A percentile compares a stretch with the other conserved stretches of the same genome.
phyloP scores from a whole-genome alignment of 2,329 filamentous ascomycete species.

The Arthrocladium fulminans region DNA sequence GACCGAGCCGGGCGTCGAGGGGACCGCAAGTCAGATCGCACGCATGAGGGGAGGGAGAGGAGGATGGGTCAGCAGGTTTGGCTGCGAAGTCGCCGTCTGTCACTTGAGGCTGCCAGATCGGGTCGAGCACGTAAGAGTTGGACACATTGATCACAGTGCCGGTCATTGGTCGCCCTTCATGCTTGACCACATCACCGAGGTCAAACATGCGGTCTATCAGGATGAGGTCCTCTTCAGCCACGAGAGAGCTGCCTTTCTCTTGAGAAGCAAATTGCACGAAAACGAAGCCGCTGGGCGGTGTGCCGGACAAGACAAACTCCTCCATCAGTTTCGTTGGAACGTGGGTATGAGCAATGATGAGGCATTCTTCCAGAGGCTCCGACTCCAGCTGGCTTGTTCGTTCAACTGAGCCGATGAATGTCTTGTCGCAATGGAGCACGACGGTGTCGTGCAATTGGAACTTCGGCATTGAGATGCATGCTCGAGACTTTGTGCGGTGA shows the following conservation, averaged over 20 bases:
- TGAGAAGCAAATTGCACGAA: slow-evolving; percentile 36
- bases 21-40: slow-evolving; percentile 13
- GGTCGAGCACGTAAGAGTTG: slow-evolving; percentile 38
- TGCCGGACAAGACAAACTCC: slow-evolving; percentile 21
- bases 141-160: slow-evolving; percentile 46
- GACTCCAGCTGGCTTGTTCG: slow-evolving; percentile 23
- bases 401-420: slow-evolving; percentile 39
- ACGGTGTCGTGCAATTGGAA: slow-evolving; percentile 32
- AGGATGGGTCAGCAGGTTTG: slow-evolving; percentile 3
- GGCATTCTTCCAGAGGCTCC: slow-evolving; percentile 26
- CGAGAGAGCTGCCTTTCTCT: slow-evolving; percentile 34
- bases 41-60: neutral
- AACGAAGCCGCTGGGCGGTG: slow-evolving; percentile 44
- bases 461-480: slow-evolving; percentile 13
- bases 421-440: slow-evolving; percentile 30
- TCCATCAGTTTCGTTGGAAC: slow-evolving; percentile 22
- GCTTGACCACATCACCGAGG: slow-evolving; percentile 49
- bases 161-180: slow-evolving; percentile 39
- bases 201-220: slow-evolving; percentile 47
- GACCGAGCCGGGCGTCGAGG: slow-evolving; percentile 16
- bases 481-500: neutral
- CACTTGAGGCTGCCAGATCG: slow-evolving; percentile 21
- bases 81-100: slow-evolving; percentile 1
- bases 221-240: slow-evolving; percentile 37
- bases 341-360: slow-evolving; percentile 24